A percentile compares a stretch with the other conserved stretches of the same genome.
Conservation (phyloP, 306 rosid genomes). For the Lupinus albus region DNA sequence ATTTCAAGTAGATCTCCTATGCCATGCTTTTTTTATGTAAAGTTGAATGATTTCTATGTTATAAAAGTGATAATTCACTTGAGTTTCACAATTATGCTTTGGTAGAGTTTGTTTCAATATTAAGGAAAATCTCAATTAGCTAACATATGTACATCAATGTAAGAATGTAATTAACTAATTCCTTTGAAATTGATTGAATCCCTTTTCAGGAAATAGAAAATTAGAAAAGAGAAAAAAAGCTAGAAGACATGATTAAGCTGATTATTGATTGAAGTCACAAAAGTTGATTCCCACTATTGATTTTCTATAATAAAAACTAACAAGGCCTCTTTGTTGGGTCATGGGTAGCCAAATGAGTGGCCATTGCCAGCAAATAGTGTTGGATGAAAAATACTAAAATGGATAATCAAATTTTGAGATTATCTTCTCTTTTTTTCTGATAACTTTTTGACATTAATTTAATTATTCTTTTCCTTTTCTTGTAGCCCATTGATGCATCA, state of each 20-base stretch:
- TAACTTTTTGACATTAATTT: conserved; percentile 8
- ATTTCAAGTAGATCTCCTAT: conserved; percentile 27
- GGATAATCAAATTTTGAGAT: conserved; percentile 10
- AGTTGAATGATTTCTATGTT: background rate
- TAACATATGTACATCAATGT: background rate
- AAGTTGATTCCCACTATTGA: background rate
- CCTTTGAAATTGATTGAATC: no score
- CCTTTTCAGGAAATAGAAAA: background rate
- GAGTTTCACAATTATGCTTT: conserved; percentile 1
- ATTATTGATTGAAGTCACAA: conserved; percentile 13
- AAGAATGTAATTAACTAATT: background rate
- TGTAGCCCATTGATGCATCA: conserved; percentile 44
- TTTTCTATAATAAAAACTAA: conserved; percentile 18
- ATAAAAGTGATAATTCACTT: conserved; percentile 13
- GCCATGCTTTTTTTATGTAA: background rate
- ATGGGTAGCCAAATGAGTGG: conserved; percentile 33
- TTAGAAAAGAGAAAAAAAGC: background rate
- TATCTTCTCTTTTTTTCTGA: conserved; percentile 1
- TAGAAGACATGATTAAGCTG: background rate
- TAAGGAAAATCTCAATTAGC: background rate
- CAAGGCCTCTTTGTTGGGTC: conserved; percentile 35
- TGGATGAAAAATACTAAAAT: conserved; percentile 19
- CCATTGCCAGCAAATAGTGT: conserved; percentile 36
- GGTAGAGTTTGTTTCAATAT: background rate
- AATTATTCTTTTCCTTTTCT: background rate